Percentiles rank a stretch among this genome's conserved stretches.
Conservation (phyloP, 2,329 filamentous ascomycete genomes). For the Ophiostoma triangulosporum region DNA sequence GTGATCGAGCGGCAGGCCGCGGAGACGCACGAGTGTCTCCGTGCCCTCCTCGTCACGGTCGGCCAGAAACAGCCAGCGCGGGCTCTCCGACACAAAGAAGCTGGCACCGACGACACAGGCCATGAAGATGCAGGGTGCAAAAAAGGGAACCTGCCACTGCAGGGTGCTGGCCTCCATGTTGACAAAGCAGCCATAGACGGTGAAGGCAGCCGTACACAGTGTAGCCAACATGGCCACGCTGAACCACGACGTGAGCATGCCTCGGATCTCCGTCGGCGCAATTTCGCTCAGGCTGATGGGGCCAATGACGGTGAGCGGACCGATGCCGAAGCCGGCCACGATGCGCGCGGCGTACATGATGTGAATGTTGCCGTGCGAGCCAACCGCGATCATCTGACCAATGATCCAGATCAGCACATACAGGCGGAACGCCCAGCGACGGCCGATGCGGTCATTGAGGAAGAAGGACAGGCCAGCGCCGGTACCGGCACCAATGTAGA, state of each 20-base stretch:
- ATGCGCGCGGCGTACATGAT: slow-evolving; percentile 26
- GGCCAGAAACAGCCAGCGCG: slow-evolving; percentile 22
- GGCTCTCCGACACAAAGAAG: slow-evolving; percentile 22
- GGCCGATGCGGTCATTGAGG: slow-evolving; percentile 27
- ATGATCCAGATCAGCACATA: slow-evolving; percentile 30
- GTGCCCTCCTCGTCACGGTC: slow-evolving; percentile 19
- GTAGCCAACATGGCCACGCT: slow-evolving; percentile 23
- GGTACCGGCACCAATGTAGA: slow-evolving; percentile 8
- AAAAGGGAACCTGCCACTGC: slow-evolving; percentile 21
- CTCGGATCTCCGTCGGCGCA: slow-evolving; percentile 32
- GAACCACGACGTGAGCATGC: slow-evolving; percentile 29
- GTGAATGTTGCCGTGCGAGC: slow-evolving; percentile 1
- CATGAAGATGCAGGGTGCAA: slow-evolving; percentile 20
- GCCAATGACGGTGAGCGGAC: slow-evolving; percentile 28
- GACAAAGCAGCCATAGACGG: slow-evolving; percentile 22
- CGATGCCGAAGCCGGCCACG: slow-evolving; percentile 23
- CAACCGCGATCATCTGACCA: slow-evolving; percentile 27
- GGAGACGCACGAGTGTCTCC: slow-evolving; percentile 18
- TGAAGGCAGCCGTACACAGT: slow-evolving; percentile 21
- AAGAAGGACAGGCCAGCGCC: slow-evolving; percentile 8
- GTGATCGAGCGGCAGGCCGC: slow-evolving; percentile 20
- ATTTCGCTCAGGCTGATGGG: slow-evolving; percentile 33
- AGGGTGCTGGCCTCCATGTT: slow-evolving; percentile 17
- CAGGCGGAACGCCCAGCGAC: slow-evolving; percentile 26
- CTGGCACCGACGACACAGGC: slow-evolving; percentile 16